Base-by-base conservation (phyloP, 176 grass and related monocot species). In the Pharus latifolius region DNA sequence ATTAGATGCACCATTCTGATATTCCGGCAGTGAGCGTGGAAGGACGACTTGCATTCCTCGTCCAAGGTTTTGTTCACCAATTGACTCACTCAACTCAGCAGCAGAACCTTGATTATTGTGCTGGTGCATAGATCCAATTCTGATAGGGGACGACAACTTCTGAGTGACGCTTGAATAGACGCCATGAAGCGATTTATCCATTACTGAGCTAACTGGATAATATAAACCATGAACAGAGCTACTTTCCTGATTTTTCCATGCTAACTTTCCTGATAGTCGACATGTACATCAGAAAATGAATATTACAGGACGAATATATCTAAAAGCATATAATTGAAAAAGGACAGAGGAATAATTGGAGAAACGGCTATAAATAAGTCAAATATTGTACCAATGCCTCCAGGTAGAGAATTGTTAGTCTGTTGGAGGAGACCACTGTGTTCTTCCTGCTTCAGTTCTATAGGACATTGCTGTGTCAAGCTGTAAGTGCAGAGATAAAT, bases 91-190 rank as follows among this genome's bases (percentile, higher is more conserved):
- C 59, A 49, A 53, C 50, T 77, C 88, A 63, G 34, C 23, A 22
- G 80, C 41, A 49, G 38, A 22, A 41, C 16, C 35, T 68, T 83
- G 83, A 53, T 63, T 83, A 58, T n/a, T 65, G 25, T 29, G 64
- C 33, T 86, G 80, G 16, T 25, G 44, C 49, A 49, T 24, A 67
- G 88, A 56, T 73, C 74, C 75, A 56, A 87, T 86, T 80, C 56
- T 80, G 76, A 80, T 78, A 83, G 88, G 83, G 2, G 71, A 80
- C 5, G 88, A 79, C 66, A 83, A 17, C 49, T 83, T 87, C 47
- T 83, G 80, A 49, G 79, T 10, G 17, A 64, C 47, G 49, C 33
- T 62, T 37, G 63, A 41, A 60, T 45, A 67, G 35, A 76, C 63
- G 26, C 52, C 59, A 49, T 77, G 64, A 25, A 70, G 50, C 64